These are phyloP conservation scores for Trametes cinnabarina DNA, from an alignment of 768 basidiomycete species.

Conservation along the genomic window DNA sequence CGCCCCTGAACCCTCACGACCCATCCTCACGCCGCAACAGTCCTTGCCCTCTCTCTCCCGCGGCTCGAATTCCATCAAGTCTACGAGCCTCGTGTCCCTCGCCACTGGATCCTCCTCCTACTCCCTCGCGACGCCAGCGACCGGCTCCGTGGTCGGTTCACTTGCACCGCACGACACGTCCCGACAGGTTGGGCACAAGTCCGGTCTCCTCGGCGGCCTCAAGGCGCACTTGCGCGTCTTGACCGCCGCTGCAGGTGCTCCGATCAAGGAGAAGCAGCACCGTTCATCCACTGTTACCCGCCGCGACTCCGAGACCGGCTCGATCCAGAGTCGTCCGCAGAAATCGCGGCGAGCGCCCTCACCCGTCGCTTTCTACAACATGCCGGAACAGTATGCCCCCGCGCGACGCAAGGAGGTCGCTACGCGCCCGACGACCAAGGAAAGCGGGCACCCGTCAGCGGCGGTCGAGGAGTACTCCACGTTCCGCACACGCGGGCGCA, in stretches of 20 bases:
- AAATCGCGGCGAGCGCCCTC: conserved; percentile 12
- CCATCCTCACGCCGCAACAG: conserved; percentile 23
- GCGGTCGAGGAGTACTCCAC: conserved; percentile 32
- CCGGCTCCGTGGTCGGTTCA: conserved; percentile 16
- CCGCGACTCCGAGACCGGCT: conserved; percentile 3
- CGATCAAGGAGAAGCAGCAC: conserved; percentile 10
- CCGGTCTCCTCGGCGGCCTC: conserved; percentile 19
- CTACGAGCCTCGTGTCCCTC: conserved; percentile 40
- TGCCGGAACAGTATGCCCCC: conserved; percentile 19
- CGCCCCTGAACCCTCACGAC: conserved; percentile 20
- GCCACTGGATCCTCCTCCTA: conserved; percentile 47
- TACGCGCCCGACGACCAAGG: conserved; percentile 8
- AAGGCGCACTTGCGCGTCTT: conserved; percentile 17
- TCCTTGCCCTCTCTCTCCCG: conserved; percentile 26
- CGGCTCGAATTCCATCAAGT: conserved; percentile 10
- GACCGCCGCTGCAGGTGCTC: background rate
- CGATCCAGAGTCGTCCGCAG: background rate
- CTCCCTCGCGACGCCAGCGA: conserved; percentile 26
- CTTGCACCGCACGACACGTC: conserved; percentile 3
- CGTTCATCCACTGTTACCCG: conserved; percentile 13
- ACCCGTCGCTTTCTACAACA: conserved; percentile 17
- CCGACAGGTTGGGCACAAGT: background rate
- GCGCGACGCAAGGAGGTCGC: conserved; percentile 11
- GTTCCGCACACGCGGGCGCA: conserved; percentile 44
- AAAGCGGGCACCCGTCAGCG: conserved; percentile 6